These are phyloP conservation scores for Aspergillus mulundensis DNA, from an alignment of 495 filamentous ascomycete species.

Conservation along the genomic window DNA sequence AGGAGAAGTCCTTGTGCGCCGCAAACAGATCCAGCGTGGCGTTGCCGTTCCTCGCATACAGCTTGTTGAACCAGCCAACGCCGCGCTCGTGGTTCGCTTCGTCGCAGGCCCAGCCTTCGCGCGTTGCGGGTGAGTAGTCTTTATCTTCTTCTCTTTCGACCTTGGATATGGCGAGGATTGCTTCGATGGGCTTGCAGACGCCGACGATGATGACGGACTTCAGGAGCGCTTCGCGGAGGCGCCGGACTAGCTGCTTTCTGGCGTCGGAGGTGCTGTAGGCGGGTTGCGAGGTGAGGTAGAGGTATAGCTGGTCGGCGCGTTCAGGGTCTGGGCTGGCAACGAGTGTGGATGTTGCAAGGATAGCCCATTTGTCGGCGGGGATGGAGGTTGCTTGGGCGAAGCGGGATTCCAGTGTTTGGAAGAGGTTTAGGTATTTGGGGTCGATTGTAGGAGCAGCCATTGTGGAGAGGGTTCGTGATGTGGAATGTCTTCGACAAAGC, in stretches of 20 bases:
- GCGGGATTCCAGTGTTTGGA: constrained; percentile 47
- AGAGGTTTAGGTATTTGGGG: constrained; percentile 37
- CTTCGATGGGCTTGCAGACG: constrained; percentile 51
- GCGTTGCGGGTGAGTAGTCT: constrained; percentile 44
- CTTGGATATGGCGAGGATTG: constrained; percentile 43
- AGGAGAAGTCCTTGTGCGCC: constrained; percentile 49
- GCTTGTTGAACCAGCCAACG: constrained; percentile 42
- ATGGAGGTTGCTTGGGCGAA: constrained; percentile 46
- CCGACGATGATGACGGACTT: constrained; percentile 49
- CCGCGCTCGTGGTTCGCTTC: constrained; percentile 44
- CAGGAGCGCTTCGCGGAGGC: constrained; percentile 50
- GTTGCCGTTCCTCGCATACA: constrained; percentile 34
- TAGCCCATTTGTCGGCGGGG: constrained; percentile 54
- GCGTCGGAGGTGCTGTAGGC: constrained; percentile 29
- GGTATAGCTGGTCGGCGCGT: constrained; percentile 45
- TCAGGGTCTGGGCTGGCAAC: constrained; percentile 44
- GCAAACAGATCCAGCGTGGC: constrained; percentile 38
- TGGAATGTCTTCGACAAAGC: not conserved
- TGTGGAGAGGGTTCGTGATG: constrained; percentile 15
- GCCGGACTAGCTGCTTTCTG: constrained; percentile 45
- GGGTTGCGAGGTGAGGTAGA: constrained; percentile 43
- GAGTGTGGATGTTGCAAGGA: constrained; percentile 46
- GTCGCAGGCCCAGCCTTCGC: constrained; percentile 40
- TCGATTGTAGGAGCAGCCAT: constrained; percentile 20
- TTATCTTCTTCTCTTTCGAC: constrained; percentile 48